Base-by-base conservation (phyloP, 1,139 yeast genomes). In the Yamadazyma jaroonii region DNA sequence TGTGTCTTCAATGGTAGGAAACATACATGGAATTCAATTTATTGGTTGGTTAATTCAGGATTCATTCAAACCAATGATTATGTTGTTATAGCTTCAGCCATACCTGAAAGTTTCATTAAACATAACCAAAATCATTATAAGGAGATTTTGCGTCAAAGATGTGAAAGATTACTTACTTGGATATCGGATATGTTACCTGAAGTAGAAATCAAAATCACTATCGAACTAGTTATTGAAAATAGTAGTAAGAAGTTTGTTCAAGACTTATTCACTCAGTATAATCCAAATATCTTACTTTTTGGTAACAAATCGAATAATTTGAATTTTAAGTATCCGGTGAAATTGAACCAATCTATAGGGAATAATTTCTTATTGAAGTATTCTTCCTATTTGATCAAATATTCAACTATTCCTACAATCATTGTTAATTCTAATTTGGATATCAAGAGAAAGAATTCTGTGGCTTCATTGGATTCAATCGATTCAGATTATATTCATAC, bases 131-230 rank as follows among this genome's bases (percentile, higher is more conserved):
- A 20, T n/a, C 30, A 35, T 33, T 33, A 29, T 13, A 27, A 44
- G n/a, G 40, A 42, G 9, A 5, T 37, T 9, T 61, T 77, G 20
- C 59, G 62, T 44, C 42, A 48, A 12, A 72, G 68, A 45, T 69
- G 80, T 49, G 60, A 62, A 27, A 51, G 59, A 11, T 54, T 77
- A 15, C 49, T 74, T 32, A 48, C 61, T 29, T 74, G 76, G 53
- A 58, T 74, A 36, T 53, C 68, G 3, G 39, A 54, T 28, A 48
- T 59, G 42, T 49, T 67, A 36, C 48, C 55, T 31, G 35, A 59
- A 31, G 53, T 78, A 29, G 73, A 74, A 43, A 57, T 80, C 7
- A 77, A 83, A 0, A 73, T 80, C 10, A 85, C 79, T 47, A 64
- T 79, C 43, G 72, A 78, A 11, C 45, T 62, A 24, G 69, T 62